Percentiles rank a stretch among this genome's conserved stretches.
Conservation (phyloP, 2,329 filamentous ascomycete genomes). For the Clarireedia hainanense region DNA sequence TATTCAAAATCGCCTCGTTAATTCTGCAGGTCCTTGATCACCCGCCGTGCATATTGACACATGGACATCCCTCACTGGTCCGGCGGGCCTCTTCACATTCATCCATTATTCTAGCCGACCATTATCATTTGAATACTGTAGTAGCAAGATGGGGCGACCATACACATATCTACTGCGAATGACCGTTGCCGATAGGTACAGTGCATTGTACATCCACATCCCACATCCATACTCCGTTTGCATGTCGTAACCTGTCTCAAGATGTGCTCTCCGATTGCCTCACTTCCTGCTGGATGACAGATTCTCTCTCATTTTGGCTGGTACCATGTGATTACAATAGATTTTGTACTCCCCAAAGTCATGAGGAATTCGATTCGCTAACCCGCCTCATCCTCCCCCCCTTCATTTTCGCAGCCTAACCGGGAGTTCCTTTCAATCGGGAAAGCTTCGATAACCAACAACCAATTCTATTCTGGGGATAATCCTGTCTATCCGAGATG, state of each 20-base stretch:
- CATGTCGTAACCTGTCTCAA: neutral
- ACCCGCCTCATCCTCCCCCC: neutral
- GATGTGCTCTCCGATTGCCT: neutral
- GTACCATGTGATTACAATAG: neutral
- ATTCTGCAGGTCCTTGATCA: slow-evolving; percentile 1
- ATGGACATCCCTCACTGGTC: neutral
- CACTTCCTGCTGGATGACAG: neutral
- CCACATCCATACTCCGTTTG: too few relatives aligned
- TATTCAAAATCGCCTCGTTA: neutral
- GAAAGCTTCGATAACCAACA: neutral
- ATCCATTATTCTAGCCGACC: neutral
- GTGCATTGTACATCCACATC: neutral
- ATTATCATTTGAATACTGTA: too few relatives aligned
- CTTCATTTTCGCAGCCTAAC: neutral
- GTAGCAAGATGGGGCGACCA: neutral
- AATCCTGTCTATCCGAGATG: neutral
- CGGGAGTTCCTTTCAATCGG: neutral
- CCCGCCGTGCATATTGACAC: neutral
- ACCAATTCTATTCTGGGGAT: neutral
- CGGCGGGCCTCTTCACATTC: neutral
- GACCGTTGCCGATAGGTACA: neutral
- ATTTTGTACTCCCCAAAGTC: too few relatives aligned
- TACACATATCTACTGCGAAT: neutral
- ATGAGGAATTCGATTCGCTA: neutral
- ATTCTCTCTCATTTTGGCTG: neutral